phyloP scores from a whole-genome alignment of 2,329 filamentous ascomycete genomes.

The Penicillium brevicompactum region DNA sequence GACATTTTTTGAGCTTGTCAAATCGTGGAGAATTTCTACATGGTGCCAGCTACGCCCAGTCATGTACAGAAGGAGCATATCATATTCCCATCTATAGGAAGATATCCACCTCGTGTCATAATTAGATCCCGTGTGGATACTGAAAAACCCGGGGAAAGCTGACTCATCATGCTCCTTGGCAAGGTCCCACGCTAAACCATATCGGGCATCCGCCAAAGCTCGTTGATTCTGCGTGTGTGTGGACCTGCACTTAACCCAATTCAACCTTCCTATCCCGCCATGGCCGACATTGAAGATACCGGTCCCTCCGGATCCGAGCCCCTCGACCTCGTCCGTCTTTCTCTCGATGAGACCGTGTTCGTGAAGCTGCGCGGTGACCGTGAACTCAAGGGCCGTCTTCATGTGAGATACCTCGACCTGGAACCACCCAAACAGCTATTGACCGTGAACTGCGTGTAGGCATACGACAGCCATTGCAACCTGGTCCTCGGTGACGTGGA shows the following conservation, averaged over 20 bases:
- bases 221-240: constrained; percentile 21
- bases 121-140: constrained; percentile 4
- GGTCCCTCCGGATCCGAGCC: constrained; percentile 76
- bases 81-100: not conserved
- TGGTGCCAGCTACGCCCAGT: too few species aligned
- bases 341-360: constrained; percentile 93
- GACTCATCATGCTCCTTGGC: constrained; percentile 15
- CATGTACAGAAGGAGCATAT: too few species aligned
- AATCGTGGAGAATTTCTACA: not conserved
- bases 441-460: constrained; percentile 55
- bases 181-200: constrained; percentile 11
- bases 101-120: not conserved
- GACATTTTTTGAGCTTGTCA: not conserved
- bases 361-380: constrained; percentile 95
- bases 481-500: constrained; percentile 93
- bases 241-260: constrained; percentile 9
- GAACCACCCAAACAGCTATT: constrained; percentile 12
- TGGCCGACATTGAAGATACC: constrained; percentile 83
- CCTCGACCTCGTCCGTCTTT: constrained; percentile 90
- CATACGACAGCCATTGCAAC: constrained; percentile 98
- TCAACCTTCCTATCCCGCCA: constrained; percentile 40
- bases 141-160: constrained; percentile 23
- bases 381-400: constrained; percentile 90
- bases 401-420: constrained; percentile 61
- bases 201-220: constrained; percentile 21